phyloP scores from a whole-genome alignment of 805 yeast species.

The Candida ovalis region DNA sequence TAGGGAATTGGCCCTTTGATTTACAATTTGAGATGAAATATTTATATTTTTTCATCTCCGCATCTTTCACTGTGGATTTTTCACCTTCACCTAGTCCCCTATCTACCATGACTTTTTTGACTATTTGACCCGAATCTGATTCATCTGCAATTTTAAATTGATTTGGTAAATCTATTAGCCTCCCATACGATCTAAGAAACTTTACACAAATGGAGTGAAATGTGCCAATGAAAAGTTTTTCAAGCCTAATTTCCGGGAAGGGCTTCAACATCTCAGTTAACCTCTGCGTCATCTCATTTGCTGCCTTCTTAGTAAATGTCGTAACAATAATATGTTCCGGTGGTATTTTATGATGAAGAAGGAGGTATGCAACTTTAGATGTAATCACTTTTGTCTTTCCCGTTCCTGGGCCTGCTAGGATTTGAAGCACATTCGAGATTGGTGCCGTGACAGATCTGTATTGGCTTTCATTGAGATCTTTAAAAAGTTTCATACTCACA shows the following conservation, averaged over 20 bases:
- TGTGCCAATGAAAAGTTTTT: slow-evolving; percentile 71
- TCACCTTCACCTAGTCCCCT: slow-evolving; percentile 11
- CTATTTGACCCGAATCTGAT: slow-evolving; percentile 48
- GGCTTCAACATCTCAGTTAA: slow-evolving; percentile 35
- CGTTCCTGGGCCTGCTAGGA: slow-evolving; percentile 61
- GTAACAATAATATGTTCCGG: slow-evolving; percentile 76
- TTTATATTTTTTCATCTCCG: slow-evolving; percentile 39
- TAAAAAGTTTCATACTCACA: not conserved
- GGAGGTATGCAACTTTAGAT: slow-evolving; percentile 69
- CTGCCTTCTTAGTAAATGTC: slow-evolving; percentile 92
- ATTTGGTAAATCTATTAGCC: slow-evolving; percentile 37
- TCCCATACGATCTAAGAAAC: slow-evolving; percentile 54
- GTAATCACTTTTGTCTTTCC: slow-evolving; percentile 83
- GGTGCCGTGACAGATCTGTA: slow-evolving; percentile 41
- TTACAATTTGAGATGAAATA: slow-evolving; percentile 54
- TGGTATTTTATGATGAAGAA: slow-evolving; percentile 45
- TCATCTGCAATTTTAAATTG: slow-evolving; percentile 60
- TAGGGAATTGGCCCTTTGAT: slow-evolving; percentile 45
- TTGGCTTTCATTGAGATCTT: slow-evolving; percentile 39
- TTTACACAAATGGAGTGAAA: slow-evolving; percentile 80
- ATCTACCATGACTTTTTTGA: slow-evolving; percentile 34
- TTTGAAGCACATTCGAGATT: slow-evolving; percentile 38
- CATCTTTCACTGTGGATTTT: slow-evolving; percentile 25
- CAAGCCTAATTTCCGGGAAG: slow-evolving; percentile 30
- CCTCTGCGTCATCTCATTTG: slow-evolving; percentile 75